These are phyloP conservation scores for Nannizziopsis barbatae DNA, from an alignment of 2,329 filamentous ascomycete genomes.

Conservation along the genomic window DNA sequence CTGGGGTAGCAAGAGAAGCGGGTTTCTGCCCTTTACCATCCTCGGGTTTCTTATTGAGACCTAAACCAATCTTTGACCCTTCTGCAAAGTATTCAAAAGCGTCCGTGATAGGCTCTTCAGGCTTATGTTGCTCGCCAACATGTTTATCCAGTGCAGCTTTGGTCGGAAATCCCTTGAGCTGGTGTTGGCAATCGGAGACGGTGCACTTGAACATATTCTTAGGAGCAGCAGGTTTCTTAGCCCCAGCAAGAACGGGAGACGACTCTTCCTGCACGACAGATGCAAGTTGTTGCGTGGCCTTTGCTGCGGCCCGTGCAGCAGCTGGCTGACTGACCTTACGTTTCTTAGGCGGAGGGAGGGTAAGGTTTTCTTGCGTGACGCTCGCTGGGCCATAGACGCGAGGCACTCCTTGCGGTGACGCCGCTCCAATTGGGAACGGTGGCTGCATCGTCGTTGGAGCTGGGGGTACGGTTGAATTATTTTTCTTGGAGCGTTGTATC, in stretches of 20 bases:
- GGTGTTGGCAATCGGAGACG: constrained; percentile 42
- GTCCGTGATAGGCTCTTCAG: constrained; percentile 40
- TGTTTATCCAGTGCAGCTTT: constrained; percentile 47
- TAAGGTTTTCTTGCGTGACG: constrained; percentile 47
- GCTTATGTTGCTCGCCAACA: constrained; percentile 42
- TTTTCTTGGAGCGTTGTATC: constrained; percentile 26
- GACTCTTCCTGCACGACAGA: constrained; percentile 23
- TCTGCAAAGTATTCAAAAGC: constrained; percentile 47
- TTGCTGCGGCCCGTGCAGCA: constrained; percentile 16
- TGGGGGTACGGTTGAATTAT: constrained; percentile 32
- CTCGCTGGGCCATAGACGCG: constrained; percentile 43
- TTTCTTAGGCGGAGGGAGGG: constrained; percentile 48
- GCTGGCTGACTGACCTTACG: constrained; percentile 41
- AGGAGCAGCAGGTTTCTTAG: constrained; percentile 28
- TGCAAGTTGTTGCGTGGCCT: constrained; percentile 18
- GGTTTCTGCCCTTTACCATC: constrained; percentile 15
- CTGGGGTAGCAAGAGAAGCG: constrained; percentile 11
- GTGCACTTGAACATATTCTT: constrained; percentile 44
- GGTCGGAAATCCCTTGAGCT: constrained; percentile 44
- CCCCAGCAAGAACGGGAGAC: constrained; percentile 29
- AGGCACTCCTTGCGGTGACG: constrained; percentile 47
- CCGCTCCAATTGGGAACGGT: constrained; percentile 41
- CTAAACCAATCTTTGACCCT: constrained; percentile 38
- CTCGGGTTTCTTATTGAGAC: constrained; percentile 34
- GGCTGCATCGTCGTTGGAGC: constrained; percentile 43